Percentiles rank a stretch among this genome's conserved stretches.
phyloP scores from a whole-genome alignment of 805 yeast genomes.

The Kurtzmaniella fragi region DNA sequence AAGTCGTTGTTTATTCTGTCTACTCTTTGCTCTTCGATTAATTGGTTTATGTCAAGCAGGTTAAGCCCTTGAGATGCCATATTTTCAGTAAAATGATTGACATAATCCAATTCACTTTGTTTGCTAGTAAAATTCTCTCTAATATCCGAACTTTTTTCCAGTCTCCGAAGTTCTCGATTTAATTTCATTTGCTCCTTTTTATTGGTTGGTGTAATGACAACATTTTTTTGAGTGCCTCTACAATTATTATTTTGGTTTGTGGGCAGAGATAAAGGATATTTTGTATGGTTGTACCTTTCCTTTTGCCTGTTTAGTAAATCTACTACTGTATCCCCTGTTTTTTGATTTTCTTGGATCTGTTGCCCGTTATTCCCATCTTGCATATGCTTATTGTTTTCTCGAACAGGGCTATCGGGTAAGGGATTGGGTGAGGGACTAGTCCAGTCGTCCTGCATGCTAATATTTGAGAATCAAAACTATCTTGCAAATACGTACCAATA shows the following conservation, averaged over 20 bases:
- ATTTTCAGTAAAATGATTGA: slow-evolving; percentile 7
- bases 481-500: no score
- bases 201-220: slow-evolving; percentile 12
- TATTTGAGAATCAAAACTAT: no score
- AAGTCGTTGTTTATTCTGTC: slow-evolving; percentile 13
- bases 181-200: slow-evolving; percentile 18
- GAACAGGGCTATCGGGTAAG: no score
- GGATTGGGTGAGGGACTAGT: no score
- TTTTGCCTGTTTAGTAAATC: slow-evolving; percentile 14
- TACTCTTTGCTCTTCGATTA: slow-evolving; percentile 20
- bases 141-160: slow-evolving; percentile 12
- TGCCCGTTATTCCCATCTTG: no score
- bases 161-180: slow-evolving; percentile 19
- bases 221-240: slow-evolving; percentile 1
- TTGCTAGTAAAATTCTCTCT: slow-evolving; percentile 14
- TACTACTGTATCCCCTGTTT: slow-evolving; percentile 5
- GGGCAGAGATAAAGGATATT: slow-evolving; percentile 14
- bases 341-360: no score
- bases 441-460: no score
- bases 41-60: slow-evolving; percentile 14
- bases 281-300: slow-evolving; percentile 10
- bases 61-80: slow-evolving; percentile 6
- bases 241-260: background rate
- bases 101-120: slow-evolving; percentile 11
- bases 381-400: no score